Percentiles rank a stretch among this genome's conserved stretches.
phyloP scores from a whole-genome alignment of 1,284 basidiomycete genomes.

The Pseudozyma flocculosa region DNA sequence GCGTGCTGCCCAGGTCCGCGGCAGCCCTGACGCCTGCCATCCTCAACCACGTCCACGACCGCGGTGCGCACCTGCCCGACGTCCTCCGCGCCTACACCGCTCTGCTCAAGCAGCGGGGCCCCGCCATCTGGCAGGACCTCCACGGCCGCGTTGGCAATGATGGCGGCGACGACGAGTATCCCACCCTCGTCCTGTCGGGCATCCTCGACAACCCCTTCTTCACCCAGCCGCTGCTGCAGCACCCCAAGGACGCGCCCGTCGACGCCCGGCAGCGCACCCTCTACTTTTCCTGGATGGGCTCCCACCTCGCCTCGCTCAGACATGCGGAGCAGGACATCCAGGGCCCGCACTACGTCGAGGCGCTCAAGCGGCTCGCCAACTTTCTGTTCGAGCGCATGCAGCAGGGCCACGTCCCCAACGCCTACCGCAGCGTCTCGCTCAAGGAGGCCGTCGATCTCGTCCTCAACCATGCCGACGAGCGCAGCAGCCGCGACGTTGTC shows the following conservation, averaged over 20 bases:
- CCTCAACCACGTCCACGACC: slow-evolving; percentile 31
- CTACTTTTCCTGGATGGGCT: slow-evolving; percentile 35
- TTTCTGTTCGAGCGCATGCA: slow-evolving; percentile 51
- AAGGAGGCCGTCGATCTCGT: slow-evolving; percentile 27
- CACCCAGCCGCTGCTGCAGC: slow-evolving; percentile 23
- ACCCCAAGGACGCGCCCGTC: slow-evolving; percentile 11
- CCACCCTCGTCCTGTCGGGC: slow-evolving; percentile 34
- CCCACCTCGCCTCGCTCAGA: slow-evolving; percentile 31
- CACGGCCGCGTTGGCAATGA: too few species aligned
- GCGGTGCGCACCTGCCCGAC: slow-evolving; percentile 23
- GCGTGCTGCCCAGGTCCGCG: slow-evolving; percentile 15
- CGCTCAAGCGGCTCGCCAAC: slow-evolving; percentile 46
- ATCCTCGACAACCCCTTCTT: slow-evolving; percentile 47
- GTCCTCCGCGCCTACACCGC: slow-evolving; percentile 29
- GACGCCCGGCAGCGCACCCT: slow-evolving; percentile 20
- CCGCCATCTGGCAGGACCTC: slow-evolving; percentile 17
- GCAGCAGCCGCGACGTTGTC: slow-evolving; percentile 32
- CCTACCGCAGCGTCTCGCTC: slow-evolving; percentile 25
- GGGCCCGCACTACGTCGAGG: slow-evolving; percentile 32
- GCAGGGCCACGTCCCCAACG: slow-evolving; percentile 31
- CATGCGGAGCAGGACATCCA: slow-evolving; percentile 1
- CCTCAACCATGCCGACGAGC: slow-evolving; percentile 25
- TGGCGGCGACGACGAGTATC: slow-evolving; percentile 24
- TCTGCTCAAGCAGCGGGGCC: slow-evolving; percentile 26
- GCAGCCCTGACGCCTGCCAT: slow-evolving; percentile 14